Conservation (phyloP, 345 rosid species). For the Turnera subulata region DNA sequence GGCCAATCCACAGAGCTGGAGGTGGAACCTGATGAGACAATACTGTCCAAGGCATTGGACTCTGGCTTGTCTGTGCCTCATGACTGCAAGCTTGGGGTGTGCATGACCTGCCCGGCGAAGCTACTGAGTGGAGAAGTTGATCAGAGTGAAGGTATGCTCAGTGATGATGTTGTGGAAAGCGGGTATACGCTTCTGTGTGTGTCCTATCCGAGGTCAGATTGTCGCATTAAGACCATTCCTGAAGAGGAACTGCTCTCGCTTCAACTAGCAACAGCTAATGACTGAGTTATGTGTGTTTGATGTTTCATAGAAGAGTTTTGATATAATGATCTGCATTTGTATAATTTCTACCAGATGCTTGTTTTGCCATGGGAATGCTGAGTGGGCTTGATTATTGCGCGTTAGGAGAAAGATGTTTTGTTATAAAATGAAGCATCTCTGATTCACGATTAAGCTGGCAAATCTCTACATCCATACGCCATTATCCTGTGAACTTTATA, state of each 20-base stretch:
- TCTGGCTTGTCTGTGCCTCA: constrained; percentile 69
- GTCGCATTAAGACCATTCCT: constrained; percentile 74
- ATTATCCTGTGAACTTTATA: no score
- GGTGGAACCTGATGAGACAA: constrained; percentile 83
- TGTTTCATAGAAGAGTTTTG: neutral
- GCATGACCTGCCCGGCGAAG: constrained; percentile 97
- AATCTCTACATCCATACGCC: no score
- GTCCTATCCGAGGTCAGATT: constrained; percentile 78
- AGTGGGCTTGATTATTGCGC: constrained; percentile 7
- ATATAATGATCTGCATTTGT: neutral
- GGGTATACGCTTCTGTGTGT: constrained; percentile 83
- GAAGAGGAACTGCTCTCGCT: constrained; percentile 82
- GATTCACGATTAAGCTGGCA: no score
- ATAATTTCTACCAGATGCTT: neutral
- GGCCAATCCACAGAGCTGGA: constrained; percentile 67
- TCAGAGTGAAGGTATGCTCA: constrained; percentile 96
- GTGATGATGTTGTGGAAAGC: constrained; percentile 90
- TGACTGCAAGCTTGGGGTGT: constrained; percentile 94
- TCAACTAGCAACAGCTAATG: constrained; percentile 92
- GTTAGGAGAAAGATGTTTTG: no score
- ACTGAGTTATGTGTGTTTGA: constrained; percentile 27
- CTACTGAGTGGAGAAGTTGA: constrained; percentile 67
- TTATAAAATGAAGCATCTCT: no score
- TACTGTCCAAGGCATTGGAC: constrained; percentile 77
- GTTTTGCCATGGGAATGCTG: neutral